Base-by-base conservation (phyloP, 352 stramenopile genomes). In the Phytophthora europaea region DNA sequence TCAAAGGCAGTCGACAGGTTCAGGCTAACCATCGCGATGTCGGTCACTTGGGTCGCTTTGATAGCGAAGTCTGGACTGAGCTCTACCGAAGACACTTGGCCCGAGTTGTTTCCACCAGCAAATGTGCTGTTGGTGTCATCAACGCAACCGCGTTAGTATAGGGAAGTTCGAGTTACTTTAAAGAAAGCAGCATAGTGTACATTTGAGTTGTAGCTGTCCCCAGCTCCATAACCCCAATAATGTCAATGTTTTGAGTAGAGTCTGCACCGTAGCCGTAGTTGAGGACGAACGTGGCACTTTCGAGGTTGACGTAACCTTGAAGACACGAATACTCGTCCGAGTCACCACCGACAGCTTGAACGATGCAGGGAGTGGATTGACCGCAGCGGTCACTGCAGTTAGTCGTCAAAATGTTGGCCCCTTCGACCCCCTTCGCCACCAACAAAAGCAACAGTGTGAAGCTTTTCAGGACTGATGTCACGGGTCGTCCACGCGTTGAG, bases 301-400 rank as follows among this genome's bases (percentile, higher is more conserved):
- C 16, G 13, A 12, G 0, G 31, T 33, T 6, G n/a, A 0, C 6
- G 1, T 61, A 48, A 6, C 16, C 18, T 6, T 20, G 13, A 9
- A 50, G 22, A 22, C 58, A 43, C 58, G 50, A 36, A 33, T 55
- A 55, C 43, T 43, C 9, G 15, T 20, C 28, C 6, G 43, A n/a
- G 15, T 47, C 23, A 23, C 15, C 10, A 15, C 12, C 26, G 4
- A 51, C 26, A 23, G 10, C 23, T 2, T 38, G 4, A 16, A 50
- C 40, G 43, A 64, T 56, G 28, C 63, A 70, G 13, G 53, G 40
- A 5, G 63, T 58, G 40, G 47, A 63, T 55, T 28, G 6, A 4
- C 48, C 63, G 20, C 63, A 64, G 7, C 53, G 31, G 13, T 33
- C 20, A n/a, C 20, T 48, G 40, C 63, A 70, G 16, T n/a, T 50